Conservation (phyloP, 73 alveolate genomes). For the Loxodes magnus region DNA sequence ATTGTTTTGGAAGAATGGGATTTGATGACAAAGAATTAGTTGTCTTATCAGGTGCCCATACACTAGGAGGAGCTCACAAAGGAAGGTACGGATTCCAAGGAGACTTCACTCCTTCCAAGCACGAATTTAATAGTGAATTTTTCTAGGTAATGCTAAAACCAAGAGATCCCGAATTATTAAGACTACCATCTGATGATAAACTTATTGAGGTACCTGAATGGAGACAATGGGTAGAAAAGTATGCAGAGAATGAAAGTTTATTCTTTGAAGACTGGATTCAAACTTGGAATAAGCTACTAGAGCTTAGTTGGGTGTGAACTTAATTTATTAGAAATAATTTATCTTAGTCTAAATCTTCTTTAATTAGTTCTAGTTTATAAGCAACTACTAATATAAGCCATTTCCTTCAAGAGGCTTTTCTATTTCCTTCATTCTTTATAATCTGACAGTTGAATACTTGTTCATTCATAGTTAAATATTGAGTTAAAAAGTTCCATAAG, state of each 20-base stretch:
- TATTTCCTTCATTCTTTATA: too few species aligned
- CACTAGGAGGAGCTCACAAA: slow-evolving; percentile 29
- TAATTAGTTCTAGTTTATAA: too few species aligned
- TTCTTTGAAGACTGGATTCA: slow-evolving; percentile 15
- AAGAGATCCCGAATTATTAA: not conserved
- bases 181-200: not conserved
- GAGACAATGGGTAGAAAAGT: slow-evolving; percentile 10
- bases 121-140: slow-evolving; percentile 8
- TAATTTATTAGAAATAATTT: too few species aligned
- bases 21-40: slow-evolving; percentile 43
- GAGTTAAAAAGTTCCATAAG: too few species aligned
- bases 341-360: too few species aligned
- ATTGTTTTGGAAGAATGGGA: slow-evolving; percentile 30
- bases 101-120: slow-evolving; percentile 24
- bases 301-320: too few species aligned
- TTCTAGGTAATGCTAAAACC: slow-evolving; percentile 3
- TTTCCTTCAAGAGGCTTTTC: too few species aligned
- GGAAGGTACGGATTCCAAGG: slow-evolving; percentile 42
- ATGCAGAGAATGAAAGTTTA: not conserved
- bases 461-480: too few species aligned
- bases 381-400: too few species aligned
- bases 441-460: too few species aligned
- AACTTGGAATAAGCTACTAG: slow-evolving; percentile 19
- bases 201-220: not conserved
- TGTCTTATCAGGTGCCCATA: slow-evolving; percentile 47